Evolutionary conservation across 129 eudicot genomes (phyloP).

Genomic region (Pulicaria dysenterica): DNA sequence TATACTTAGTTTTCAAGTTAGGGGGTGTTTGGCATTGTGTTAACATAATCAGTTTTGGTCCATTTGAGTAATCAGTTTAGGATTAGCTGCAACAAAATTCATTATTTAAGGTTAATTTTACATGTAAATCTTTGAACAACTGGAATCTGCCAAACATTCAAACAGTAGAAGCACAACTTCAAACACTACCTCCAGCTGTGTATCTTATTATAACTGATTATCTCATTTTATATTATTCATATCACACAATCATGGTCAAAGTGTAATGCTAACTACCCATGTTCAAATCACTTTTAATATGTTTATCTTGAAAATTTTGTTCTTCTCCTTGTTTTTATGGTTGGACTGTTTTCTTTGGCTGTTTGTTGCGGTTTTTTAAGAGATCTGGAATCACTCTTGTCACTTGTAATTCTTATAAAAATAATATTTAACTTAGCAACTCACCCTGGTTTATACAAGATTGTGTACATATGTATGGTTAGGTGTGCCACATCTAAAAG

Average conservation of each 20-base stretch:
- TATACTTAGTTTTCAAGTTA: not conserved
- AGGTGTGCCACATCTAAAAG: slow-evolving; percentile 90
- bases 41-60: not conserved
- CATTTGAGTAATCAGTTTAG: not conserved
- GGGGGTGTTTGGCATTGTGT: not conserved
- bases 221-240: too few relatives aligned
- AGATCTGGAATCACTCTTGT: not conserved
- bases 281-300: too few relatives aligned
- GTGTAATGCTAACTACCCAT: too few relatives aligned
- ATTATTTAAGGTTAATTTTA: not conserved
- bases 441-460: not conserved
- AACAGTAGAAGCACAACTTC: too few relatives aligned
- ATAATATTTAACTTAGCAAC: not conserved
- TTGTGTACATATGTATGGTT: slow-evolving; percentile 23
- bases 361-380: not conserved
- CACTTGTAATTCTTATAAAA: not conserved
- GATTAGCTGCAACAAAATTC: not conserved
- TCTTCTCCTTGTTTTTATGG: too few relatives aligned
- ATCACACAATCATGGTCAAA: too few relatives aligned
- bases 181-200: too few relatives aligned
- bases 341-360: too few relatives aligned
- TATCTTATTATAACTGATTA: too few relatives aligned
- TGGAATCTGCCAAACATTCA: too few relatives aligned
- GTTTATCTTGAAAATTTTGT: too few relatives aligned
- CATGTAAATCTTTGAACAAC: too few relatives aligned